Evolutionary conservation across 2,329 filamentous ascomycete species (phyloP), one percentile per base, ranked within the genome.

Genomic region (Penicillium sp.): DNA sequence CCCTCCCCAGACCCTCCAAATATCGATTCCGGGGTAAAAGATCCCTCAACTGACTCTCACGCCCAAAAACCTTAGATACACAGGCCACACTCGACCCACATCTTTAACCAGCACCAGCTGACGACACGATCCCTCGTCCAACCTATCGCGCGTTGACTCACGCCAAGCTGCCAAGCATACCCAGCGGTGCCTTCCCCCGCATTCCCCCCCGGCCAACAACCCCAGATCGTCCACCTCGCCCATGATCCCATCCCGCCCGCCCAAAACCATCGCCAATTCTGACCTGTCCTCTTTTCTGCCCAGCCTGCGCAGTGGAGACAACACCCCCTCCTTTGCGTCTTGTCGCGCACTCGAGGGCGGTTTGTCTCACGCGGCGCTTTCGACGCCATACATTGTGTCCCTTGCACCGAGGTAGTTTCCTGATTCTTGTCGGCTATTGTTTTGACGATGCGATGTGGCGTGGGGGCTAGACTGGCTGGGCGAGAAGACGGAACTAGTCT

Each of bases 351-450:
- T 50, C 33, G 19, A 6, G 19, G 49, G 14, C 11, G 13, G 37
- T 35, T 50, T 39, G 16, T 40, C 49, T 36, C 24, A 27, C 13
- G 16, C 49, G 10, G 22, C 13, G 14, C 19, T 24, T 27, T 54
- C 33, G 19, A 27, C 9, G 37, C 22, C 19, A 33, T 33, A 31
- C 10, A 43, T 9, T 41, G 14, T 3, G 27, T 4, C 4, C 27
- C 5, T 19, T 55, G 54, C 47, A 35, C 60, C 60, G 60, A 62
- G 60, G 60, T 50, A 59, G 24, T 39, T 55, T 16, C 5, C 43
- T 36, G 52, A 13, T 56, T 56, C 19, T 31, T 60, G 40, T 60
- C 60, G 60, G 60, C 55, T 62, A 62, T 59, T 60, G 41, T 22
- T 5, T 19, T 51, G 33, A 33, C 2, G 19, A 18, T 16, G 18